Evolutionary conservation across 306 rosid species (phyloP).

Genomic region (Lupinus albus): DNA sequence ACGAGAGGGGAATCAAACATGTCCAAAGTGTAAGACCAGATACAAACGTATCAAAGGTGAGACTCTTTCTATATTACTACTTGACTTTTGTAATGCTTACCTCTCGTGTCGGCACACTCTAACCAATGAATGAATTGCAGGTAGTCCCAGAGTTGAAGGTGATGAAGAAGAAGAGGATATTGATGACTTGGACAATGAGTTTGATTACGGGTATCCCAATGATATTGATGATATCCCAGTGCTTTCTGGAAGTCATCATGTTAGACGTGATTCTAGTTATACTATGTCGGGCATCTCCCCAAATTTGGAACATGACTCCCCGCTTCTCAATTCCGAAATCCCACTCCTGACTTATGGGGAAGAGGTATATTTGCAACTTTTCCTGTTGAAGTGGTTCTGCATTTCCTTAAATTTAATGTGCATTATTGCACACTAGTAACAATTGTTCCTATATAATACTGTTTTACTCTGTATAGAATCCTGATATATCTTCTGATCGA

Average conservation of each 20-base stretch:
- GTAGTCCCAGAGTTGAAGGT: slow-evolving; percentile 80
- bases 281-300: slow-evolving; percentile 45
- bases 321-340: slow-evolving; percentile 57
- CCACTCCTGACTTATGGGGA: slow-evolving; percentile 73
- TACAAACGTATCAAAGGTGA: slow-evolving; percentile 70
- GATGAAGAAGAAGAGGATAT: slow-evolving; percentile 76
- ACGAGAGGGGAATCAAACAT: slow-evolving; percentile 66
- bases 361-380: slow-evolving; percentile 55
- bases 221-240: slow-evolving; percentile 45
- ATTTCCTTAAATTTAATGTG: slow-evolving; percentile 1
- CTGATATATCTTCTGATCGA: slow-evolving; percentile 58
- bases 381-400: slow-evolving; percentile 7
- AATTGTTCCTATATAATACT: slow-evolving; percentile 2
- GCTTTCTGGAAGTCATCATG: slow-evolving; percentile 40
- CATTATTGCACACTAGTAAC: neutral
- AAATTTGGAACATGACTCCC: slow-evolving; percentile 45
- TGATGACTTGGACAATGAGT: slow-evolving; percentile 80
- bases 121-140: slow-evolving; percentile 48
- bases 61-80: slow-evolving; percentile 2
- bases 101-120: neutral
- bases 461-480: slow-evolving; percentile 48
- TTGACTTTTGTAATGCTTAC: slow-evolving; percentile 12
- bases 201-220: slow-evolving; percentile 50
- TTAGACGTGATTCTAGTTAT: slow-evolving; percentile 44
- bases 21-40: slow-evolving; percentile 75